Conservation (phyloP, 192 early-diverging fungal species). For the Chytriomyces confervae region DNA sequence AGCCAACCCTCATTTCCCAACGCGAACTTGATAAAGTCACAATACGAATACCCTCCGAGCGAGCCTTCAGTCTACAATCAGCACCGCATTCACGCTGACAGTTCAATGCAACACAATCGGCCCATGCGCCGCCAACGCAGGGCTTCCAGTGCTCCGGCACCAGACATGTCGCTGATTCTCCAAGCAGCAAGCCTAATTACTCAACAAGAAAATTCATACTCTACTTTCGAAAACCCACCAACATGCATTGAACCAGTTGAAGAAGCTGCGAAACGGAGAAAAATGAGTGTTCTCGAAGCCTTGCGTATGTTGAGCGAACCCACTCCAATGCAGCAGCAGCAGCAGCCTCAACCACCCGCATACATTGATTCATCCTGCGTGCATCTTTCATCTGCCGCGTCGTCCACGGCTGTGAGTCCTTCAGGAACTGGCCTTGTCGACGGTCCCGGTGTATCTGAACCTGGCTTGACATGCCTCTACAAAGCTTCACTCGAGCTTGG, state of each 20-base stretch:
- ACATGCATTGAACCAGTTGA: not conserved
- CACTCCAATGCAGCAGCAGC: not conserved
- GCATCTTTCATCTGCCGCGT: not conserved
- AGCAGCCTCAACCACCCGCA: not conserved
- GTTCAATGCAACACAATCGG: not conserved
- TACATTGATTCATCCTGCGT: too few relatives aligned
- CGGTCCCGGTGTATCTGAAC: too few relatives aligned
- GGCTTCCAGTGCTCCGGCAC: constrained; percentile 3
- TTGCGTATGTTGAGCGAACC: not conserved
- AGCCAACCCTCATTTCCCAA: too few relatives aligned
- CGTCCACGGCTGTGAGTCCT: not conserved
- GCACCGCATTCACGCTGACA: not conserved
- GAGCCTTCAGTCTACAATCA: not conserved
- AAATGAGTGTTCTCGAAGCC: not conserved
- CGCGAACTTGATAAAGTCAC: too few relatives aligned
- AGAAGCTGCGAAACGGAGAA: not conserved
- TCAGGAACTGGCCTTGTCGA: too few relatives aligned
- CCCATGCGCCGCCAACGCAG: not conserved
- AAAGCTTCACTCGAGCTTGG: not conserved
- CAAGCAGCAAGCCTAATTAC: not conserved
- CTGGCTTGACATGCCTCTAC: too few relatives aligned
- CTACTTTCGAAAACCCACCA: too few relatives aligned
- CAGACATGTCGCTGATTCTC: constrained; percentile 1
- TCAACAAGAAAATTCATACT: too few relatives aligned
- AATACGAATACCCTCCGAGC: too few relatives aligned